phyloP scores from a whole-genome alignment of 371 early-diverging fungal genomes.

The Fennellomyces sp. region DNA sequence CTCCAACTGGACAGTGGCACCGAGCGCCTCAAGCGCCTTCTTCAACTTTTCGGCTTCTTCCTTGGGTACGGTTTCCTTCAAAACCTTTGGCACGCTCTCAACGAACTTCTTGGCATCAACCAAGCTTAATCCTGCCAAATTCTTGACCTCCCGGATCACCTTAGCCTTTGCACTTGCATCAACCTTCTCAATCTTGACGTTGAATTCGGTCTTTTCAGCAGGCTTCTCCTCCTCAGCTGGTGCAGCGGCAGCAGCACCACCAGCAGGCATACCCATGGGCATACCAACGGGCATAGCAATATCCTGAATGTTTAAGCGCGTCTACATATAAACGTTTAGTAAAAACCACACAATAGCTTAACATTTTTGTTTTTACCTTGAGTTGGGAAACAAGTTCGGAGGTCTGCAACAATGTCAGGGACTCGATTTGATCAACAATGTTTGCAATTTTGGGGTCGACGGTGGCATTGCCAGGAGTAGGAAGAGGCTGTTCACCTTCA shows the following conservation, averaged over 20 bases:
- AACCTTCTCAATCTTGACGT: conserved; percentile 94
- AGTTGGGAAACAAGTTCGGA: conserved; percentile 85
- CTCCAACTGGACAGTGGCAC: conserved; percentile 92
- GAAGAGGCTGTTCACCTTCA: conserved; percentile 40
- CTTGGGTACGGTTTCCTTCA: conserved; percentile 90
- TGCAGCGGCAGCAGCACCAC: conserved; percentile 68
- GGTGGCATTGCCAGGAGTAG: conserved; percentile 62
- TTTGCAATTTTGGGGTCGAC: conserved; percentile 75
- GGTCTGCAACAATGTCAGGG: conserved; percentile 90
- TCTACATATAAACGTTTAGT: conserved; percentile 40
- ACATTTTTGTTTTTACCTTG: conserved; percentile 63
- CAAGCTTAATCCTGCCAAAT: conserved; percentile 90
- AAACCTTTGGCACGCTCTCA: conserved; percentile 94
- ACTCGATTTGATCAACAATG: conserved; percentile 90
- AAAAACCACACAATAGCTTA: background rate
- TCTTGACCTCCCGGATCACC: conserved; percentile 97
- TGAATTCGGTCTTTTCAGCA: conserved; percentile 92
- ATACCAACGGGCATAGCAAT: conserved; percentile 84
- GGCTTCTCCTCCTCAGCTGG: conserved; percentile 82
- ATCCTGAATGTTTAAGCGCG: conserved; percentile 91
- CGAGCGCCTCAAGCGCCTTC: conserved; percentile 91
- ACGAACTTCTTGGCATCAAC: conserved; percentile 99
- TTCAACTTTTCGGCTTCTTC: conserved; percentile 98
- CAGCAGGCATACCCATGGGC: conserved; percentile 61
- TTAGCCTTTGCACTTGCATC: conserved; percentile 96